A percentile compares a stretch with the other conserved stretches of the same genome.
Conservation (phyloP, 495 filamentous ascomycete species). For the Penicillium canariense region DNA sequence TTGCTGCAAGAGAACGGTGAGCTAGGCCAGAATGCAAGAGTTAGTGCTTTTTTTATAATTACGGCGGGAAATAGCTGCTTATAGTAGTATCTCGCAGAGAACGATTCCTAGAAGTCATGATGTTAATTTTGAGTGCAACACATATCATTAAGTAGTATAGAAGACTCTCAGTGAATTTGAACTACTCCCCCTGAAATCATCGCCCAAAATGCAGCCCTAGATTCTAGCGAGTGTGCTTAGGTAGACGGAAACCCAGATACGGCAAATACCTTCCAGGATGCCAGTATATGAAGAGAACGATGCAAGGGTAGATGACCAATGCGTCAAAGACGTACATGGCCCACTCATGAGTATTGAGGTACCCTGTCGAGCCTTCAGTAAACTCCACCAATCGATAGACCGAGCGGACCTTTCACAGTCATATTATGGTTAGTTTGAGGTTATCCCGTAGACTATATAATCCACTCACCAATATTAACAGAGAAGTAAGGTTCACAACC, state of each 20-base stretch:
- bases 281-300: conserved; percentile 50
- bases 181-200: too few species aligned
- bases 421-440: background rate
- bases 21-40: too few species aligned
- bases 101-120: too few species aligned
- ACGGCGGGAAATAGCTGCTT: too few species aligned
- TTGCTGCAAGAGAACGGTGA: too few species aligned
- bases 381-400: conserved; percentile 66
- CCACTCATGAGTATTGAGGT: conserved; percentile 53
- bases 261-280: conserved; percentile 48
- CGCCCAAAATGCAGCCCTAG: background rate
- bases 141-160: too few species aligned
- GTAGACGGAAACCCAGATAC: conserved; percentile 34
- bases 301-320: conserved; percentile 50
- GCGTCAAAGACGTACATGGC: conserved; percentile 62
- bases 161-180: too few species aligned
- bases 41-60: too few species aligned
- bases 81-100: too few species aligned
- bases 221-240: conserved; percentile 7
- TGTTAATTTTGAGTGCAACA: too few species aligned
- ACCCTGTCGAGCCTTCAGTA: conserved; percentile 50
- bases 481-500: conserved; percentile 50
- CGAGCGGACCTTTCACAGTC: conserved; percentile 45
- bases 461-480: conserved; percentile 53
- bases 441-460: background rate